Base-by-base conservation (phyloP, 2,329 filamentous ascomycete species). In the Magnaporthiopsis poae region DNA sequence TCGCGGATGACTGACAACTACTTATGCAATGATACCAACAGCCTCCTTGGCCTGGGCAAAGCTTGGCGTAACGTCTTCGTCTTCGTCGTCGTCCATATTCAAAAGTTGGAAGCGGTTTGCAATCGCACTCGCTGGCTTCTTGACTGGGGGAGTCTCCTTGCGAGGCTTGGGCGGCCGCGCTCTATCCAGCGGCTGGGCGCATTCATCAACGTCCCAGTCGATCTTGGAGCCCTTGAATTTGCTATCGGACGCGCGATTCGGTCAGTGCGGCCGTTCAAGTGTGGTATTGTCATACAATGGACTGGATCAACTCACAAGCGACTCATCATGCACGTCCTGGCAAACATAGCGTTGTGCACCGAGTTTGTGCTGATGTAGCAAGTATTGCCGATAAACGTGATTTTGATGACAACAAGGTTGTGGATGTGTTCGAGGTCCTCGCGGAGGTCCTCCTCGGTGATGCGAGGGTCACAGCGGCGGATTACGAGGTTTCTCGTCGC, bases 381-480 rank as follows among this genome's bases (percentile, higher is more conserved):
- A 74, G 87, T 84, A 4, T 81, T 81, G 25, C 81, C 79, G 2
- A 77, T 75, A 74, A 90, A 88, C 9, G 78, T 76, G 61, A 95
- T 78, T 61, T 84, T 84, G 71, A 95, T 81, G 13, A 96, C 84
- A 29, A 88, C 80, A 1, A 96, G 81, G 69, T 91, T 90, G 78
- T 94, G 88, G 68, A 96, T 94, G 74, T 96, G 91, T 31, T 92
- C 88, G 56, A 95, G 81, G 71, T 96, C 90, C 5, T 88, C 82
- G 13, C 89, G 86, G 69, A 96, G 86, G 21, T 78, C 77, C 9
- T 84, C 77, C 70, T 88, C 88, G 0, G 87, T 91, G 70, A 90
- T 79, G 65, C 78, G 82, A 65, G 78, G 78, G 70, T 80, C 80
- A 70, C 84, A 85, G 12, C 83, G 82, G 67, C 84, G 84, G 60